Evolutionary conservation across 768 basidiomycete species (phyloP), one percentile per base, ranked within the genome.

Genomic region (Boletus rubropictus): DNA sequence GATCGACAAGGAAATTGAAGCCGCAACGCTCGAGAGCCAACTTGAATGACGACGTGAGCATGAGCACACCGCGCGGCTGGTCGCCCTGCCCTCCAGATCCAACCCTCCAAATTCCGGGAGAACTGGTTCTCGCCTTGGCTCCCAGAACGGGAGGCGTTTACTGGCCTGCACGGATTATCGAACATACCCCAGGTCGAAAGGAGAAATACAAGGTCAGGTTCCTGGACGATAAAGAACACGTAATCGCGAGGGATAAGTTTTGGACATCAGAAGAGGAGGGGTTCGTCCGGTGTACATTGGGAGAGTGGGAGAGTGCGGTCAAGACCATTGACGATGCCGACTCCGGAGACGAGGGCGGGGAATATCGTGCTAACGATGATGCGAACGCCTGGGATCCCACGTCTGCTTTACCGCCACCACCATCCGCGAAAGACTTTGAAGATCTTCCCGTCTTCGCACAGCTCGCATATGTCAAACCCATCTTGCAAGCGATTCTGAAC

Each of bases 151-250:
- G 65, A 5, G 52, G 56, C 5, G 54, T 61, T 14, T 82, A 81
- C 55, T 90, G 87, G 87, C 85, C 87, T 3, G 87, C 82, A 1
- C 69, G 69, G 58, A 65, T 89, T 33, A 55, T 81, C 9, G 67
- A 56, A 0, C 86, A 81, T 54, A 46, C 77, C 20, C 62, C 64
- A 3, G 60, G 37, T 17, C 56, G 62, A n/a, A 59, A 64, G 32
- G 71, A 73, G 46, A 75, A 68, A 56, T 90, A 86, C 60, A 58
- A 52, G 20, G 67, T 86, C 6, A 63, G 69, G n/a, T 89, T 77
- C 65, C 67, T 86, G 52, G 86, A 87, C 47, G 73, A 70, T 4
- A 50, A 64, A 35, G 60, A 66, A 48, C 49, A 64, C 7, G 62
- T 82, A 8, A 60, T 66, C 18, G 51, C 76, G 1, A 68, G 82